Base-by-base conservation (phyloP, 306 rosid species). In the Trifolium fragiferum region DNA sequence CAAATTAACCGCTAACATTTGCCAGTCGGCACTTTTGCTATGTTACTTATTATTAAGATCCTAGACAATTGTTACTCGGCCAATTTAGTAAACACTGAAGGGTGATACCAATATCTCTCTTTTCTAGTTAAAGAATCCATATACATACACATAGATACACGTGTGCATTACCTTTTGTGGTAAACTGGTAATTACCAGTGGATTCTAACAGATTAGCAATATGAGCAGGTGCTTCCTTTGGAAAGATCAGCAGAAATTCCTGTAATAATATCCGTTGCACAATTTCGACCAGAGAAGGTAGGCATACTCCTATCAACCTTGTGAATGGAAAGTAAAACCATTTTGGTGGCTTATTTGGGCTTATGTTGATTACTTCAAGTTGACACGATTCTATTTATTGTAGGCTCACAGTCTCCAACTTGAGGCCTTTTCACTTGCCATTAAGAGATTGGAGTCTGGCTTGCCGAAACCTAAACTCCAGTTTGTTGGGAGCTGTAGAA, bases 221-320 rank as follows among this genome's bases (percentile, higher is more conserved):
- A 78, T 68, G 59, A 38, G 16, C 89, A 94, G 98, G 90, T 68
- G 37, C 93, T 94, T 83, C 95, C 96, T 55, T 82, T 94, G 89
- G 93, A 90, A 81, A 86, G 96, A 82, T 76, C 87, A 50, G 49
- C 75, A 44, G 83, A 77, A 64, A 76, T 75, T 51, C 89, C 90
- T 21, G 70, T 85, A 59, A 73, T 94, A 68, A 81, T 94, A 80
- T 94, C 98, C 7, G 96, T 94, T 83, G 97, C 98, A 79, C 97
- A 94, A 82, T 94, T 94, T 86, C 96, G 93, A 74, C 96, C 97
- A 1, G 98, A 91, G 89, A 91, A 94, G 98, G 97, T 94, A 88
- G 78, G 95, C 77, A 81, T 78, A 72, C 76, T 82, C 75, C 32
- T 64, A 72, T 77, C 81, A 84, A 78, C 77, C 84, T 90, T 86